These are phyloP conservation scores for Penicillium riverlandense DNA, from an alignment of 495 filamentous ascomycete species.

Conservation along the genomic window DNA sequence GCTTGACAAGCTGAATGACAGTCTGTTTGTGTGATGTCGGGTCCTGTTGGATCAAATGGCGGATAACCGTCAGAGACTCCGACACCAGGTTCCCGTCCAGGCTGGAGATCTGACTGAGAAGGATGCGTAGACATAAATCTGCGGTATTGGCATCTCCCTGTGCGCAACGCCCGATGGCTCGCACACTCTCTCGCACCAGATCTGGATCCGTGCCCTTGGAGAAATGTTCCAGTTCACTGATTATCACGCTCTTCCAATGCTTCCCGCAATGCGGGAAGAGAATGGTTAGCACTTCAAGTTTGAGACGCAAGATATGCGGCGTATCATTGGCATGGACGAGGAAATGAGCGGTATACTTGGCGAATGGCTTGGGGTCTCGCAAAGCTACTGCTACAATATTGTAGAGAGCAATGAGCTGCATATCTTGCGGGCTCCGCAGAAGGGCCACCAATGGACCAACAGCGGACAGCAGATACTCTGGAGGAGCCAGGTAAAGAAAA, in stretches of 20 bases:
- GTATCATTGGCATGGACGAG: slow-evolving; percentile 74
- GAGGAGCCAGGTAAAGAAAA: slow-evolving; percentile 74
- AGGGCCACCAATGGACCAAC: slow-evolving; percentile 82
- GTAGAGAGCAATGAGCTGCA: slow-evolving; percentile 80
- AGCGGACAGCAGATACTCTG: slow-evolving; percentile 59
- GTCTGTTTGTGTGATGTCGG: slow-evolving; percentile 69
- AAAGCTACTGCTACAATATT: slow-evolving; percentile 90
- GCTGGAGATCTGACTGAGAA: slow-evolving; percentile 77
- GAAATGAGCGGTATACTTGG: slow-evolving; percentile 79
- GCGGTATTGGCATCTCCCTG: slow-evolving; percentile 65
- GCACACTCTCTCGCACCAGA: slow-evolving; percentile 78
- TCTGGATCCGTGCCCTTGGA: slow-evolving; percentile 67
- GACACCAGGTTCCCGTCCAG: slow-evolving; percentile 80
- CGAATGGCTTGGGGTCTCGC: slow-evolving; percentile 63
- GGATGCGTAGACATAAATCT: slow-evolving; percentile 67
- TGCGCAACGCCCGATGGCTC: slow-evolving; percentile 88
- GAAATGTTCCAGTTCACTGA: slow-evolving; percentile 91
- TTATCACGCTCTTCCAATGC: slow-evolving; percentile 73
- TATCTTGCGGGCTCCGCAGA: slow-evolving; percentile 74
- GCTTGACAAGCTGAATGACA: slow-evolving; percentile 84
- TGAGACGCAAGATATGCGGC: slow-evolving; percentile 79
- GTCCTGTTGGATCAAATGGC: slow-evolving; percentile 90
- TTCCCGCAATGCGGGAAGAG: slow-evolving; percentile 76
- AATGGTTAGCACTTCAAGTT: slow-evolving; percentile 82
- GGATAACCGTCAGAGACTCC: slow-evolving; percentile 85